phyloP scores from a whole-genome alignment of 73 alveolate genomes.

The Tetrahymena thermophila region DNA sequence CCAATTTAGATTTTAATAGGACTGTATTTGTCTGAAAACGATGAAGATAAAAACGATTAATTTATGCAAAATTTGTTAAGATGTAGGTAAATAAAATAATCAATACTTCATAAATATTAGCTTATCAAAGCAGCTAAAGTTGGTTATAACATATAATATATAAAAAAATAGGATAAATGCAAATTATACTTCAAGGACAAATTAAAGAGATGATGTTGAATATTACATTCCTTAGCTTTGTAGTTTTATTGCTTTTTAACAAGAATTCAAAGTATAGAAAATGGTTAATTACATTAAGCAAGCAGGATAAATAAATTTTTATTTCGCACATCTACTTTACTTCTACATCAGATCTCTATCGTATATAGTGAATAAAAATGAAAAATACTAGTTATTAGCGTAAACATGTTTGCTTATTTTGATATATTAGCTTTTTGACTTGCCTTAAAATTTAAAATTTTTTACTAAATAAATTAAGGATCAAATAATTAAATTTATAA shows the following conservation, averaged over 20 bases:
- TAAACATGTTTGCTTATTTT: not conserved
- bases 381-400: not conserved
- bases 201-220: conserved; percentile 61
- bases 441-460: too few species aligned
- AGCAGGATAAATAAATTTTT: conserved; percentile 24
- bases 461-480: too few species aligned
- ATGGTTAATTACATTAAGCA: not conserved
- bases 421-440: too few species aligned
- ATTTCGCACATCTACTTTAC: conserved; percentile 26
- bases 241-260: not conserved
- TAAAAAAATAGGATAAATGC: not conserved
- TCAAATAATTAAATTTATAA: too few species aligned
- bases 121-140: not conserved
- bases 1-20: not conserved
- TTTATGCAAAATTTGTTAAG: not conserved
- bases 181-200: not conserved
- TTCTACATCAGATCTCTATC: conserved; percentile 25
- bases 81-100: not conserved
- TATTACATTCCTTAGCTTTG: conserved; percentile 61
- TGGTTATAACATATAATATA: not conserved
- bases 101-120: not conserved
- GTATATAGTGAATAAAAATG: not conserved
- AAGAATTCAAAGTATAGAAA: not conserved
- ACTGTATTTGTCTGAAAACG: not conserved
- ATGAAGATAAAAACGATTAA: not conserved